These are phyloP conservation scores for Blastobotrys indianensis DNA, from an alignment of 1,139 yeast species.

Conservation along the genomic window DNA sequence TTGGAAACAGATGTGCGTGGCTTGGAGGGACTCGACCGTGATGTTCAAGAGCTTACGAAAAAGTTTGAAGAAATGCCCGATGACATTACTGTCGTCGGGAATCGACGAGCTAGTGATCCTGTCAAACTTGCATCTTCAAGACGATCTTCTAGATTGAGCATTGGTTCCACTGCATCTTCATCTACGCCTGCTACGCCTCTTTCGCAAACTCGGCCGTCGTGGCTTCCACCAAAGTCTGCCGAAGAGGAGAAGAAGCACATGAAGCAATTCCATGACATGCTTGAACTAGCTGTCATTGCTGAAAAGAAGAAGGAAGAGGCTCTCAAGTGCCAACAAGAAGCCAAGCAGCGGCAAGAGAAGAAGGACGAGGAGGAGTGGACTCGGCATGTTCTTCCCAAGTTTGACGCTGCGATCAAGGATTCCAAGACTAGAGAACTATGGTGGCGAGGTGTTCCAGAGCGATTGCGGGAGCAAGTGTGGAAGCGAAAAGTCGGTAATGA, in stretches of 20 bases:
- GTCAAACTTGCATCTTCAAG: not conserved
- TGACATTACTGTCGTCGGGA: too few relatives aligned
- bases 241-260: constrained; percentile 53
- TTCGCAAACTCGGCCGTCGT: constrained; percentile 51
- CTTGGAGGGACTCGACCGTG: constrained; percentile 33
- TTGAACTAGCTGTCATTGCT: constrained; percentile 40
- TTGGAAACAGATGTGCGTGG: constrained; percentile 8
- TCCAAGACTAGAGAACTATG: constrained; percentile 48
- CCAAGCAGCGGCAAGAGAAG: constrained; percentile 27
- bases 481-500: constrained; percentile 40
- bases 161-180: constrained; percentile 21
- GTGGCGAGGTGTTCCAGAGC: constrained; percentile 63
- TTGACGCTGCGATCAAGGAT: constrained; percentile 34
- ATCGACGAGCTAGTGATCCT: constrained; percentile 12
- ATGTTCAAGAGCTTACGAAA: constrained; percentile 46
- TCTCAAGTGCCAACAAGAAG: constrained; percentile 22
- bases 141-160: not conserved
- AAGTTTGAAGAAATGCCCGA: constrained; percentile 31
- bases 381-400: constrained; percentile 37
- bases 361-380: constrained; percentile 42
- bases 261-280: constrained; percentile 47
- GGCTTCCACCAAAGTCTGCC: constrained; percentile 60
- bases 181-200: constrained; percentile 19
- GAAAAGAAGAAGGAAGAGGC: constrained; percentile 31
- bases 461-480: constrained; percentile 50